Evolutionary conservation across 179 eudicot species (phyloP).

Genomic region (Camellia oleifera): DNA sequence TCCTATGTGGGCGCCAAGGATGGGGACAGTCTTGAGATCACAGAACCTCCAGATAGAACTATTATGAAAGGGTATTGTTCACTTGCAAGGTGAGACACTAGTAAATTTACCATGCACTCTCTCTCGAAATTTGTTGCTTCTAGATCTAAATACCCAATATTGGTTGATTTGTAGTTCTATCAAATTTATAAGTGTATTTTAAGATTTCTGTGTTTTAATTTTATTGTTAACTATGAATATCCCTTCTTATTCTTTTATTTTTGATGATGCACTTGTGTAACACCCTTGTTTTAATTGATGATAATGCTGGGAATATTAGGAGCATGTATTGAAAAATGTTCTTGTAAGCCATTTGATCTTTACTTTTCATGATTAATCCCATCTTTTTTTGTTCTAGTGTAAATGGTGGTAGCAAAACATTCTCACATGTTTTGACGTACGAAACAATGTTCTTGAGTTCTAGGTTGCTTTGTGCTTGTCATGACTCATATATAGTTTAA

Average conservation of each 20-base stretch:
- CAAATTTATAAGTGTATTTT: not conserved
- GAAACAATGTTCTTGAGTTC: too few relatives aligned
- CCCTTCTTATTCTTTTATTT: conserved; percentile 5
- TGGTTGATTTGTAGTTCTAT: not conserved
- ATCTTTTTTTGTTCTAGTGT: not conserved
- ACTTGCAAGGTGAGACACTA: conserved; percentile 64
- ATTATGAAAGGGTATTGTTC: conserved; percentile 67
- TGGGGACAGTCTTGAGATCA: conserved; percentile 75
- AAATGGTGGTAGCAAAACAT: too few relatives aligned
- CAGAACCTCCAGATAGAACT: conserved; percentile 79
- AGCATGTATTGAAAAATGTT: conserved; percentile 77
- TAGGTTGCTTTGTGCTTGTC: too few relatives aligned
- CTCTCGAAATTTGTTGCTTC: not conserved
- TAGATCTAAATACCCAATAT: not conserved
- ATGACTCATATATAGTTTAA: not conserved
- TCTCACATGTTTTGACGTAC: not conserved
- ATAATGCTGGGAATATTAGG: conserved; percentile 53
- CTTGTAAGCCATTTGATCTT: conserved; percentile 48
- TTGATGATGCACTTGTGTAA: conserved; percentile 78
- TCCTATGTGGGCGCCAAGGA: conserved; percentile 59
- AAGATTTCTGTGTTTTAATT: not conserved
- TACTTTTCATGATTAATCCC: conserved; percentile 3
- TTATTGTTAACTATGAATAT: not conserved
- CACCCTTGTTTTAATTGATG: conserved; percentile 85
- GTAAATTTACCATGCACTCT: not conserved